Evolutionary conservation across 768 basidiomycete genomes (phyloP).

Genomic region (Tylopilus sp.): DNA sequence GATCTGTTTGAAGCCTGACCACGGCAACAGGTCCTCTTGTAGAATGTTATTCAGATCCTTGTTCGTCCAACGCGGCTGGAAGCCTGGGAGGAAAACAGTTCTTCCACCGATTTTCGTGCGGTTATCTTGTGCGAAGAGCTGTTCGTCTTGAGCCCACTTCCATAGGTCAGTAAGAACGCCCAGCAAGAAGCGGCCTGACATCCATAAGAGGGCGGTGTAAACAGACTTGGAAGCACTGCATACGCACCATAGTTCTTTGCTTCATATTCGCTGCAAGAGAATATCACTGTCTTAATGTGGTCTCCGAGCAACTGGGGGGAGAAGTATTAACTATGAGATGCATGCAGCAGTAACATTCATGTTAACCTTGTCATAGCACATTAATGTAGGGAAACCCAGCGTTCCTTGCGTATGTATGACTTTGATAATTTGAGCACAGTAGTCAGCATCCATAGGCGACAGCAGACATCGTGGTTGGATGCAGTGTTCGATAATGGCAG

Average conservation of each 20-base stretch:
- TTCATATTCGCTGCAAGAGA: conserved; percentile 94
- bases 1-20: conserved; percentile 67
- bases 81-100: conserved; percentile 61
- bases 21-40: conserved; percentile 56
- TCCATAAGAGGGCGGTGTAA: not conserved
- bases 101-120: conserved; percentile 62
- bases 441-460: conserved; percentile 97
- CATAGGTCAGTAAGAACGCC: conserved; percentile 75
- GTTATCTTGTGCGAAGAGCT: conserved; percentile 68
- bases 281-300: conserved; percentile 79
- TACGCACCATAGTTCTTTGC: conserved; percentile 91
- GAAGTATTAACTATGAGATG: conserved; percentile 1
- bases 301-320: conserved; percentile 70
- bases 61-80: conserved; percentile 51
- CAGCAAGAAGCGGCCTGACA: conserved; percentile 78
- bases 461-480: conserved; percentile 87
- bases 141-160: conserved; percentile 78
- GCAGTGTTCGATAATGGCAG: conserved; percentile 81
- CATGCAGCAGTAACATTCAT: not conserved
- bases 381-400: conserved; percentile 80
- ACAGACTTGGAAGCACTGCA: conserved; percentile 16
- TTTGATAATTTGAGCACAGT: conserved; percentile 87
- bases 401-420: conserved; percentile 87
- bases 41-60: conserved; percentile 39
- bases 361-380: conserved; percentile 77